These are phyloP conservation scores for Talaromyces sp. DNA, from an alignment of 2,329 filamentous ascomycete genomes.

Conservation along the genomic window DNA sequence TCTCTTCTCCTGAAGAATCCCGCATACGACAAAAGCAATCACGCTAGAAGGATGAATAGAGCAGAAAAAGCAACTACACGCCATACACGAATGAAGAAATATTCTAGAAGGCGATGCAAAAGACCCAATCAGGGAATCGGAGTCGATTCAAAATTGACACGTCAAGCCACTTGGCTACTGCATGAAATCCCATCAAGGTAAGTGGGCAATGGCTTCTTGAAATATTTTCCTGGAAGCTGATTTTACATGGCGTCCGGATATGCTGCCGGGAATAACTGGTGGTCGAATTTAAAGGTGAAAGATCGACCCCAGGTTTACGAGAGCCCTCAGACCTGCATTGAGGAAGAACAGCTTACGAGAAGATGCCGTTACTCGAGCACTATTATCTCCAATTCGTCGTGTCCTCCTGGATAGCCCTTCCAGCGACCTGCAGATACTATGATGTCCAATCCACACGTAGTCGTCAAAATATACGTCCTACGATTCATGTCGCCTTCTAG, in stretches of 20 bases:
- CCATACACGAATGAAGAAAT: conserved; percentile 1
- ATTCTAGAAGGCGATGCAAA: conserved; percentile 4
- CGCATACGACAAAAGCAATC: neutral
- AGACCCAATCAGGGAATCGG: neutral
- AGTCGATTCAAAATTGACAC: neutral
- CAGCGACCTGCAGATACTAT: neutral
- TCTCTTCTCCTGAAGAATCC: neutral
- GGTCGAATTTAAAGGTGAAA: neutral
- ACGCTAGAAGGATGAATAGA: neutral
- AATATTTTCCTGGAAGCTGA: neutral
- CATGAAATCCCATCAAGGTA: neutral
- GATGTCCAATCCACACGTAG: neutral
- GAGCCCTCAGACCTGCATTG: neutral
- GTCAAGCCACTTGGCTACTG: neutral
- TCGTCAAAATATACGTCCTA: neutral
- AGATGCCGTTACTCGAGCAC: neutral
- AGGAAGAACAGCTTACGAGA: neutral
- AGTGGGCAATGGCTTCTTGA: neutral
- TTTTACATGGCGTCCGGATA: neutral
- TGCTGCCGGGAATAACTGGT: neutral
- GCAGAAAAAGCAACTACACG: neutral
- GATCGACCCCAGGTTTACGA: neutral
- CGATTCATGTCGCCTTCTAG: neutral
- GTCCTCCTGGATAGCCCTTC: no score
- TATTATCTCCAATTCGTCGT: neutral